Evolutionary conservation across 2,329 filamentous ascomycete species (phyloP).

Genomic region (Tolypocladium sp.): DNA sequence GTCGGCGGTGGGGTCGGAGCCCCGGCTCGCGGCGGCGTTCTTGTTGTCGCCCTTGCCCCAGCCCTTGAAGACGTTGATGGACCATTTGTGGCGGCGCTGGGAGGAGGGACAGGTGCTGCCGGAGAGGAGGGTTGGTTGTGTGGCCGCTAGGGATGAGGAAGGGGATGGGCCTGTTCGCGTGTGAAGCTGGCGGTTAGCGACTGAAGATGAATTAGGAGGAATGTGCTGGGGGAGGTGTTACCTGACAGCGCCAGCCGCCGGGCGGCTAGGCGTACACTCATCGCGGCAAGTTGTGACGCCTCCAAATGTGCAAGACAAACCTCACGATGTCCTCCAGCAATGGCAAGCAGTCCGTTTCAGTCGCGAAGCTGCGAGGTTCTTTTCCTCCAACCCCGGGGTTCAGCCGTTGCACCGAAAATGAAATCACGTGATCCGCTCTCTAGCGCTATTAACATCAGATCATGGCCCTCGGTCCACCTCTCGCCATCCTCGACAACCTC

Average conservation of each 20-base stretch:
- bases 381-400: constrained; percentile 15
- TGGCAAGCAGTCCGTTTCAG: background rate
- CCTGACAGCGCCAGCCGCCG: constrained; percentile 52
- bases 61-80: constrained; percentile 28
- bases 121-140: background rate
- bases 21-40: constrained; percentile 19
- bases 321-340: background rate
- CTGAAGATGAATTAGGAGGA: background rate
- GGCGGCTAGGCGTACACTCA: constrained; percentile 58
- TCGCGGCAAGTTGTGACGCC: constrained; percentile 22
- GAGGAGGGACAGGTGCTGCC: constrained; percentile 2
- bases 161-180: constrained; percentile 13
- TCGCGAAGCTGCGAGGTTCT: constrained; percentile 9
- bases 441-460: constrained; percentile 27
- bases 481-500: background rate
- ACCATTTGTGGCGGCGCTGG: constrained; percentile 33
- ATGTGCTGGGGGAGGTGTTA: constrained; percentile 25
- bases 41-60: constrained; percentile 21
- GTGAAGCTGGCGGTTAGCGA: constrained; percentile 2
- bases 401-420: constrained; percentile 7
- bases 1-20: constrained; percentile 12
- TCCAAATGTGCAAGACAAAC: background rate
- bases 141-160: constrained; percentile 1
- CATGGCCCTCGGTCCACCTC: constrained; percentile 12
- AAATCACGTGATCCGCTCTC: constrained; percentile 8